Evolutionary conservation across 2,329 filamentous ascomycete genomes (phyloP), one percentile per base, ranked within the genome.

Genomic region (Calonectria multiphialidica): DNA sequence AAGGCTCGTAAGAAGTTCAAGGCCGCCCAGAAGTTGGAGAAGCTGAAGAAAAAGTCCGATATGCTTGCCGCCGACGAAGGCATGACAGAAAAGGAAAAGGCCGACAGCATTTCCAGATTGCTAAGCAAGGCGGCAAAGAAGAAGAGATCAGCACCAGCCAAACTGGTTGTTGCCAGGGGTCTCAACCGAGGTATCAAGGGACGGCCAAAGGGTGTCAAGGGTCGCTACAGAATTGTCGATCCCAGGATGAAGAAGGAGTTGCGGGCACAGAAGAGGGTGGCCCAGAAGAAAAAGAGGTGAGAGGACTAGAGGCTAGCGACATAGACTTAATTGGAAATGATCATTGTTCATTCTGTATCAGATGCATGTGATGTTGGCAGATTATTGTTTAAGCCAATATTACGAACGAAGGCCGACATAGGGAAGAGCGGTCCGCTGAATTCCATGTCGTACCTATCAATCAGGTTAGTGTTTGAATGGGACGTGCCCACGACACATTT

Each of bases 1-100:
- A 96, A 97, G 86, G 96, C 96, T 42, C 90, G 97, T 72, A 99
- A 99, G 92, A 98, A 98, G 87, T 93, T 98, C 85, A 97, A 97
- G 90, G 93, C 96, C 10, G 96, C 95, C 0, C 94, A 97, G 84
- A 90, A 91, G 70, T 86, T 99, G 35, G 97, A 99, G 89, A 98
- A 98, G 87, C 87, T 99, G 75, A 95, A 95, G 87, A 98, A 97
- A 92, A 99, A 99, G 90, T 95, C 92, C n/a, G 96, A 97, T 45
- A 86, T 98, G 79, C 86, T 99, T 63, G 93, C 93, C 23, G 94
- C 95, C 71, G 96, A 98, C 77, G 96, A 98, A 83, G 94, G 94
- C 63, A 91, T 98, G 88, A 98, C 94, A 16, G 97, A 99, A 87
- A 95, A 95, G 86, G 97, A 99, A 84, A 99, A 99, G 89, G 94